Evolutionary conservation across 805 yeast genomes (phyloP), one percentile per base, ranked within the genome.

Genomic region (Yarrowia yakushimensis): DNA sequence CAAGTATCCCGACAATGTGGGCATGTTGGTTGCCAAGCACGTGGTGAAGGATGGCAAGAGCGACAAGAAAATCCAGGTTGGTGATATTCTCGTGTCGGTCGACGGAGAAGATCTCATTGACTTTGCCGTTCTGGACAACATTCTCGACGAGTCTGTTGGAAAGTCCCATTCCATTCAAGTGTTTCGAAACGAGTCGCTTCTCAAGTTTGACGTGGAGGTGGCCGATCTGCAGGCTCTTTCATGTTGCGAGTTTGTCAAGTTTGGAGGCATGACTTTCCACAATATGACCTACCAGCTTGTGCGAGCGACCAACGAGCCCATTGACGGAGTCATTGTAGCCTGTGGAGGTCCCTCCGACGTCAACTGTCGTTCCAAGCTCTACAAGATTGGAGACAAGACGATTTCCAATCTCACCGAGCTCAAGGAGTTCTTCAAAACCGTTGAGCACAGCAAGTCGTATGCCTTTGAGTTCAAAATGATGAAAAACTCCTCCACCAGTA

Each of bases 221-320:
- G 90, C 87, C 30, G 88, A 92, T 69, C 76, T 92, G 65, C 97
- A 91, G 71, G 77, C 80, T 3, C 88, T 91, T 27, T 87, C 97
- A 0, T 97, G 97, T 33, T 82, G 81, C 68, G 79, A 90, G 67
- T 90, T 83, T 71, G 85, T 92, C 10, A 87, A 85, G 62, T 93
- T 88, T 9, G 87, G 88, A 57, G 97, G 97, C 63, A 96, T 96
- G 1, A 82, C 90, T 0, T 90, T 91, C 75, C 90, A 91, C 70
- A 85, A 88, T 60, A 74, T 91, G 67, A 87, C 96, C 60, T 92
- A 92, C 72, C 97, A 92, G 74, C 79, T 90, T 75, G 97, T 97
- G 1, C 81, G 96, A 69, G 81, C 85, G 45, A 89, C 84, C 69
- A 89, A 91, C 30, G 81, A 91, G 33, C 94, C 97, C 0, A 93